A percentile compares a stretch with the other conserved stretches of the same genome.
These are phyloP conservation scores for Globisporangium lucens DNA, from an alignment of 352 stramenopile genomes.

Conservation along the genomic window DNA sequence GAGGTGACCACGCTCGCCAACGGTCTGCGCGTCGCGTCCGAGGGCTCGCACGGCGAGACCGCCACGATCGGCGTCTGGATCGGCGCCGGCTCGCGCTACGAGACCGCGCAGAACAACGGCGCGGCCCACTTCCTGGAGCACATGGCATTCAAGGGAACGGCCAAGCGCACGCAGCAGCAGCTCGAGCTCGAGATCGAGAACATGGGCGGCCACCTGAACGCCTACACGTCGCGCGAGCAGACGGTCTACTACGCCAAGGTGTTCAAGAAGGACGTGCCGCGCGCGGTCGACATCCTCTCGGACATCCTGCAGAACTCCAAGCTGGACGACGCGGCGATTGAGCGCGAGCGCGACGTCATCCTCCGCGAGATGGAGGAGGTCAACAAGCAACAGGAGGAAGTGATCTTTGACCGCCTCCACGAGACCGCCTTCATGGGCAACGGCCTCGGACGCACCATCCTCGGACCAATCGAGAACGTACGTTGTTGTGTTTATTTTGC, in stretches of 20 bases:
- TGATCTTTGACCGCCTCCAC: slow-evolving; percentile 99
- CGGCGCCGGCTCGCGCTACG: slow-evolving; percentile 96
- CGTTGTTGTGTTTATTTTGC: slow-evolving; percentile 20
- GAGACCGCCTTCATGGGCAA: slow-evolving; percentile 98
- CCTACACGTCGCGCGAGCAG: slow-evolving; percentile 99
- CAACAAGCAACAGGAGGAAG: slow-evolving; percentile 98
- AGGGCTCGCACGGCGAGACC: slow-evolving; percentile 95
- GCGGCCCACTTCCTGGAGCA: slow-evolving; percentile 99
- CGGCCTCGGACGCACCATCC: slow-evolving; percentile 97
- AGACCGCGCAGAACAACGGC: slow-evolving; percentile 98
- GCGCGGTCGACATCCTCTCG: slow-evolving; percentile 98
- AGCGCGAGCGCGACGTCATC: slow-evolving; percentile 98
- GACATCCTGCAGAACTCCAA: slow-evolving; percentile 99
- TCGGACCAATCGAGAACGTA: slow-evolving; percentile 99
- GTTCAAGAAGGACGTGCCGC: slow-evolving; percentile 98
- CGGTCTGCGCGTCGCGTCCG: slow-evolving; percentile 97
- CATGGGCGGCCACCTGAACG: slow-evolving; percentile 99
- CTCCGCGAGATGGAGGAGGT: slow-evolving; percentile 99
- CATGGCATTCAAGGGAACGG: slow-evolving; percentile 99
- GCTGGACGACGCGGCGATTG: slow-evolving; percentile 94
- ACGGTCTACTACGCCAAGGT: slow-evolving; percentile 99
- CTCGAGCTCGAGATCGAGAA: slow-evolving; percentile 99
- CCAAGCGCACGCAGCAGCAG: slow-evolving; percentile 95
- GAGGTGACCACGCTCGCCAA: slow-evolving; percentile 96
- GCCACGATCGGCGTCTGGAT: slow-evolving; percentile 98